phyloP scores from a whole-genome alignment of 352 stramenopile species.

The Globisporangium middletonii region DNA sequence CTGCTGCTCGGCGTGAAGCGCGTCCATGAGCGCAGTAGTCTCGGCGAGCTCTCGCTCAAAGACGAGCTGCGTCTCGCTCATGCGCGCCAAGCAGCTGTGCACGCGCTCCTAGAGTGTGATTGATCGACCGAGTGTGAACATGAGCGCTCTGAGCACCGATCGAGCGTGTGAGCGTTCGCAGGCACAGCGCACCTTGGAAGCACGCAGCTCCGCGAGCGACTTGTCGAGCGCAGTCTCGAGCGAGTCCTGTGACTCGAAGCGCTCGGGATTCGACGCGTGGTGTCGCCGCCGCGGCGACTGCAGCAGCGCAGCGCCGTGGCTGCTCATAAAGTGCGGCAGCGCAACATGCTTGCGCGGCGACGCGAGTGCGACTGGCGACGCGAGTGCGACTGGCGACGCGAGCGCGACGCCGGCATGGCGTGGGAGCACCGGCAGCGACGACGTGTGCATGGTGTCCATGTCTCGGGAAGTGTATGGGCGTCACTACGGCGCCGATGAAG shows the following conservation, averaged over 20 bases:
- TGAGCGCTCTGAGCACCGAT: neutral
- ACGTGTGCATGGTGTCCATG: slow-evolving; percentile 1
- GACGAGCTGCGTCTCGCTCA: slow-evolving; percentile 25
- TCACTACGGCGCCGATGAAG: no score
- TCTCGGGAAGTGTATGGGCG: no score
- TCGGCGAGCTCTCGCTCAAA: slow-evolving; percentile 27
- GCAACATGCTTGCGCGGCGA: slow-evolving; percentile 11
- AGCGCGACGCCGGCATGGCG: neutral
- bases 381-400: neutral
- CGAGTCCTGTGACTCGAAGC: slow-evolving; percentile 19
- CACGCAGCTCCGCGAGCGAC: slow-evolving; percentile 17
- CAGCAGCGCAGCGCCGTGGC: slow-evolving; percentile 11
- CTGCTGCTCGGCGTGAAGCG: slow-evolving; percentile 22
- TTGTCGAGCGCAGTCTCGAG: slow-evolving; percentile 21
- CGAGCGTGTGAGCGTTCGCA: neutral
- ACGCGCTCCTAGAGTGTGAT: slow-evolving; percentile 7
- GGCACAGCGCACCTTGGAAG: slow-evolving; percentile 9
- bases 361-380: neutral
- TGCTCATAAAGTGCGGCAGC: slow-evolving; percentile 25
- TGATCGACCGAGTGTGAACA: neutral
- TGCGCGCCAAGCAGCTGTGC: slow-evolving; percentile 18
- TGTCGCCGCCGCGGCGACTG: slow-evolving; percentile 7
- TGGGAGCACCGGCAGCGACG: slow-evolving; percentile 7
- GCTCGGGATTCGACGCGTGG: slow-evolving; percentile 11
- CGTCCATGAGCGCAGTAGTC: slow-evolving; percentile 16